These are phyloP conservation scores for Pseudonectria foliicola DNA, from an alignment of 2,329 filamentous ascomycete genomes.

Conservation along the genomic window DNA sequence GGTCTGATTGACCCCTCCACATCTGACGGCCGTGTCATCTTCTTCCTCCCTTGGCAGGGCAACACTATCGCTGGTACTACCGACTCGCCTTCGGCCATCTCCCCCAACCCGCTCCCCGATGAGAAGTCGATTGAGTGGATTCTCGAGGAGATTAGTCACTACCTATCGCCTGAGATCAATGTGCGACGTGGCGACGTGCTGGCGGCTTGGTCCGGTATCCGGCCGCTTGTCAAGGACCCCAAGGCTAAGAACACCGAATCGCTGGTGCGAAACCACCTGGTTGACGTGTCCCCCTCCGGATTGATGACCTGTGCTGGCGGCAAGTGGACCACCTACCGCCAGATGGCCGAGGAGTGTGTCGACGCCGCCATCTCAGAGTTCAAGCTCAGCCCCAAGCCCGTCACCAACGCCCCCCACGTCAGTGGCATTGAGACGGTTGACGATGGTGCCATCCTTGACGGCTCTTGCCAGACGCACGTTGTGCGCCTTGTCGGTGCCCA, in stretches of 20 bases:
- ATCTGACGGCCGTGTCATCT: conserved; percentile 83
- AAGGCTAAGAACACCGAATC: conserved; percentile 81
- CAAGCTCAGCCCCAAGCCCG: conserved; percentile 49
- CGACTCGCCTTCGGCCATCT: conserved; percentile 68
- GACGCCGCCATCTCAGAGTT: conserved; percentile 71
- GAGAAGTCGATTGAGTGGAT: conserved; percentile 88
- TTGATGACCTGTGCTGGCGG: conserved; percentile 80
- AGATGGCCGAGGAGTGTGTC: conserved; percentile 88
- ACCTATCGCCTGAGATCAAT: conserved; percentile 76
- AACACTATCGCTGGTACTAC: conserved; percentile 89
- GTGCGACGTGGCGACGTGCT: conserved; percentile 82
- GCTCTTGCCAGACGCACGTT: conserved; percentile 75
- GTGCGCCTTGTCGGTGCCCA: conserved; percentile 78
- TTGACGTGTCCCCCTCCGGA: conserved; percentile 72
- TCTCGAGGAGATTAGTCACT: conserved; percentile 72
- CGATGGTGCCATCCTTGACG: conserved; percentile 57
- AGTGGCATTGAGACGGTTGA: conserved; percentile 63
- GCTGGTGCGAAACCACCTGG: conserved; percentile 78
- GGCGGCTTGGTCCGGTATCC: conserved; percentile 82
- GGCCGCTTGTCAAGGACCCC: conserved; percentile 78
- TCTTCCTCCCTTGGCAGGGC: conserved; percentile 90
- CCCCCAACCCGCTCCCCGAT: conserved; percentile 65
- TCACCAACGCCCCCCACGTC: conserved; percentile 56
- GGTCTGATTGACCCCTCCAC: conserved; percentile 80
- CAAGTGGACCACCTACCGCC: conserved; percentile 89